Conservation (phyloP, 352 stramenopile genomes). For the Plasmopara muralis region DNA sequence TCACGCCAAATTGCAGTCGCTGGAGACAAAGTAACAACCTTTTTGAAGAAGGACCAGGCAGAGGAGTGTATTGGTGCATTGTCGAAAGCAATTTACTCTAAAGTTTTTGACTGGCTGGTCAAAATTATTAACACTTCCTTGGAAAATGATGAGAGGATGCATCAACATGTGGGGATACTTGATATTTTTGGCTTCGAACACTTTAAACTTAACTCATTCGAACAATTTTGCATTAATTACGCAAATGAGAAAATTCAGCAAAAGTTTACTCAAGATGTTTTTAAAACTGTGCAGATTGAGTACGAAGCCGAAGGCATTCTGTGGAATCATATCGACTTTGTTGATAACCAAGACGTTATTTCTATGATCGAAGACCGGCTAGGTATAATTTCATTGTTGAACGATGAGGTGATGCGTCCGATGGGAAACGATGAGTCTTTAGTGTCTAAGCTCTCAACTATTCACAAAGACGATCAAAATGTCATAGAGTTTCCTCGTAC, state of each 20-base stretch:
- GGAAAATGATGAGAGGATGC: conserved; percentile 47
- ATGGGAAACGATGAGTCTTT: conserved; percentile 83
- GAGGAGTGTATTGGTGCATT: conserved; percentile 91
- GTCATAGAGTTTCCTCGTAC: conserved; percentile 76
- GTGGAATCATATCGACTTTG: conserved; percentile 91
- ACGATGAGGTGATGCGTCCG: conserved; percentile 84
- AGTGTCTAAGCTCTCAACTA: conserved; percentile 66
- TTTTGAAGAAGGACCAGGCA: conserved; percentile 83
- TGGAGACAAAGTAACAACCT: conserved; percentile 61
- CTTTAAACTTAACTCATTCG: conserved; percentile 91
- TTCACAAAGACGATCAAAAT: conserved; percentile 71
- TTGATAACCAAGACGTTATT: conserved; percentile 86
- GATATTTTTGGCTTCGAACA: conserved; percentile 95
- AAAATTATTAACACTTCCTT: conserved; percentile 75
- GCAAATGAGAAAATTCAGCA: conserved; percentile 91
- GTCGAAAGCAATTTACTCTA: conserved; percentile 94
- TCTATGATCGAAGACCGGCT: conserved; percentile 83
- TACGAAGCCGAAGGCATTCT: conserved; percentile 88
- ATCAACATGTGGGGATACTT: conserved; percentile 81
- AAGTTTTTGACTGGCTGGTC: conserved; percentile 96
- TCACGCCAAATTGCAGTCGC: conserved; percentile 76
- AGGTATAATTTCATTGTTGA: conserved; percentile 85
- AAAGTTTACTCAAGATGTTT: conserved; percentile 88
- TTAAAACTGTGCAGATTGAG: conserved; percentile 86
- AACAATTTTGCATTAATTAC: conserved; percentile 93